These are phyloP conservation scores for Penicillium digitatum DNA, from an alignment of 2,329 filamentous ascomycete genomes.

Conservation along the genomic window DNA sequence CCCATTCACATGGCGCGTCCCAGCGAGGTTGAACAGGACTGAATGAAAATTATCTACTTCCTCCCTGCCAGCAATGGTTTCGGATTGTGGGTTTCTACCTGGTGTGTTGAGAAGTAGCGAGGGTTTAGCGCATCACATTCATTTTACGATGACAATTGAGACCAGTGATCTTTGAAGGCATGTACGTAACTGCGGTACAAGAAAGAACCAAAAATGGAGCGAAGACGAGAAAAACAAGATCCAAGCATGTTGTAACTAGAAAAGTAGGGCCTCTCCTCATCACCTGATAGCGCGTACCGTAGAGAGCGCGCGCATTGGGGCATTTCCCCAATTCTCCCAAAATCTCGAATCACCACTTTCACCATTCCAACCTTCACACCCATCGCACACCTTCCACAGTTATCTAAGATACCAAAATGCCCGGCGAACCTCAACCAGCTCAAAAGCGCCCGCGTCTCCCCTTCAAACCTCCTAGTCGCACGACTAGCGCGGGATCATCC, in stretches of 20 bases:
- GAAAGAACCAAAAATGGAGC: background rate
- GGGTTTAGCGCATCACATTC: background rate
- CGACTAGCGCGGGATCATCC: conserved; percentile 25
- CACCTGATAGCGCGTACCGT: conserved; percentile 25
- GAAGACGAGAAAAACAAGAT: background rate
- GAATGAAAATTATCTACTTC: background rate
- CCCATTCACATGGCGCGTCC: background rate
- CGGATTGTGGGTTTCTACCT: background rate
- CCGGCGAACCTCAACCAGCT: conserved; percentile 28
- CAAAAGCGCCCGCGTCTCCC: conserved; percentile 40
- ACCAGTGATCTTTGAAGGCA: background rate
- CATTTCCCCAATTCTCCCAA: background rate
- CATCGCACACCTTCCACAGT: background rate
- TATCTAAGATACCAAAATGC: conserved; percentile 18
- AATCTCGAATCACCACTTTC: background rate
- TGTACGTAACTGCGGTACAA: background rate
- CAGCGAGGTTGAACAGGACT: background rate
- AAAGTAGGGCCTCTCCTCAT: conserved; percentile 3
- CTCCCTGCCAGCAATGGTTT: background rate
- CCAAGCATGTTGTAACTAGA: background rate
- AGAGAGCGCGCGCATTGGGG: conserved; percentile 14
- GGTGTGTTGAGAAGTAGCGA: background rate
- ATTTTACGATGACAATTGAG: background rate
- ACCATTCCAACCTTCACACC: background rate
- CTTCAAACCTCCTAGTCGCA: conserved; percentile 45